Percentiles rank a stretch among this genome's conserved stretches.
Evolutionary conservation across 805 yeast species (phyloP).

Genomic region (Sugiyamaella americana): DNA sequence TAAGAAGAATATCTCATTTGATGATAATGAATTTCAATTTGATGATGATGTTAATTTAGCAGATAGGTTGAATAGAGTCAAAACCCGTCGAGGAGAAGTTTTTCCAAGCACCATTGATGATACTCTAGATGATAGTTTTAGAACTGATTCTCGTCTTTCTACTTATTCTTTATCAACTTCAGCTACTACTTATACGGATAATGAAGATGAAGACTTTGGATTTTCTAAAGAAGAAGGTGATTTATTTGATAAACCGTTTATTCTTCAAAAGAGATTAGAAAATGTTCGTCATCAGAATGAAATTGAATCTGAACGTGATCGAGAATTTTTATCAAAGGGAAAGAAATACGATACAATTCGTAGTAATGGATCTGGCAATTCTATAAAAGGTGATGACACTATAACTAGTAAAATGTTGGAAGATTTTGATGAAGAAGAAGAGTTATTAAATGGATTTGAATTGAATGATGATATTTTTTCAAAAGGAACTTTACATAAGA

Average conservation of each 20-base stretch:
- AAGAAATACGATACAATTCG: conserved; percentile 14
- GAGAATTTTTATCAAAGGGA: conserved; percentile 11
- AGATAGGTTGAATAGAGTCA: conserved; percentile 1
- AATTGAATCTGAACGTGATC: conserved; percentile 15
- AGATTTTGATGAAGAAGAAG: conserved; percentile 3
- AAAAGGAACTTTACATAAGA: conserved; percentile 9
- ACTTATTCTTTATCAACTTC: conserved; percentile 1
- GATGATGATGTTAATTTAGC: not conserved
- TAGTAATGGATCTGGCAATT: conserved; percentile 15
- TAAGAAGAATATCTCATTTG: conserved; percentile 10
- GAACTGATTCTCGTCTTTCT: not conserved
- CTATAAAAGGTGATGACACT: conserved; percentile 12
- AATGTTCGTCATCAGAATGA: conserved; percentile 9
- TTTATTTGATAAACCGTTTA: conserved; percentile 6
- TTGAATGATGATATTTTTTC: not conserved
- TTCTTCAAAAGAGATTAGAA: conserved; percentile 11
- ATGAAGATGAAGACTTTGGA: conserved; percentile 7
- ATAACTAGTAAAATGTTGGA: conserved; percentile 9
- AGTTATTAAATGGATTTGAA: not conserved
- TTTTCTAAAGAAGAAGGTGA: not conserved
- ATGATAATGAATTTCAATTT: conserved; percentile 3
- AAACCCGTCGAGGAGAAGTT: not conserved
- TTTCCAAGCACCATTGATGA: conserved; percentile 2
- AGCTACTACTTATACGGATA: not conserved
- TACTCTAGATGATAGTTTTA: not conserved